Base-by-base conservation (phyloP, 129 eudicot species). In the Heracleum sosnowskyi region DNA sequence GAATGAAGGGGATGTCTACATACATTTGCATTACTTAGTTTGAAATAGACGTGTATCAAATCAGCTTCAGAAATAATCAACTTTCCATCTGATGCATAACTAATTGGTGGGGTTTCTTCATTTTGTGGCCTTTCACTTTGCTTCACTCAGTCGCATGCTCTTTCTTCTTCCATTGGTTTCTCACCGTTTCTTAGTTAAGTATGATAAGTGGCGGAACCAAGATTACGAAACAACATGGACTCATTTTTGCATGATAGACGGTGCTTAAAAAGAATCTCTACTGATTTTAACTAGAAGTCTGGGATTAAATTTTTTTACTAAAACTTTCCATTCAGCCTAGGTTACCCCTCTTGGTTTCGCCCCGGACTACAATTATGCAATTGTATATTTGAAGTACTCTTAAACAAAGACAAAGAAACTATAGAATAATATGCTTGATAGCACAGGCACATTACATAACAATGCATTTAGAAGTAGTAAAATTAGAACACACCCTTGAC, bases 71-170 rank as follows among this genome's bases (percentile, higher is more conserved):
- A 7, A 26, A 20, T 37, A 71, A 71, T 71, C n/a, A 69, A 69
- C 45, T 18, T 69, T 7, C 42, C 45, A 9, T 29, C 6, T 31
- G 39, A 28, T 66, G 72, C 72, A 13, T 28, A 31, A 66, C 7
- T 51, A 6, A 8, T 20, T 18, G n/a, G 18, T 26, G 3, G n/a
- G 60, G 7, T 51, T 51, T 51, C 60, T 49, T 66, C 70, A 22
- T 49, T 69, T 46, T 0, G 22, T 12, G 36, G 37, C 36, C 70
- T 73, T 12, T n/a, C 76, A 10, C 84, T 81, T 81, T 81, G 80
- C 84, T 81, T 81, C 82, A 51, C 66, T 78, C 41, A 26, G 12
- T 77, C 44, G 77, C 82, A 36, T n/a, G 69, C 24, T 46, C 76
- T 4, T 13, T 44, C 11, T 78, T 78, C 75, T 78, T 78, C 46